Base-by-base conservation (phyloP, 2,329 filamentous ascomycete species). In the Alternaria alternata region DNA sequence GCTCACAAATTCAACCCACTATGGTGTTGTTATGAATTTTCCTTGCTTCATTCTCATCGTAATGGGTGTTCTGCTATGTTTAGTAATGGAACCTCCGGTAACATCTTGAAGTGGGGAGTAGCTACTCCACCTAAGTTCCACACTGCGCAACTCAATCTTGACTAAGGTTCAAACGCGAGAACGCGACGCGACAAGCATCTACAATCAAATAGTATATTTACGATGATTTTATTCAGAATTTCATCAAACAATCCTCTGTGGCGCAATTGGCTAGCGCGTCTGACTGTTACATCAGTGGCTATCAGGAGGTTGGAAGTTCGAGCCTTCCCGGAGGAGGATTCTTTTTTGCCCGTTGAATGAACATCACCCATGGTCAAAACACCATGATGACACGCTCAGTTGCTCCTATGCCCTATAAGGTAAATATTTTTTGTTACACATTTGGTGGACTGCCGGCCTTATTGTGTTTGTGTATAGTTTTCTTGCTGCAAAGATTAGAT, bases 181-280 rank as follows among this genome's bases (percentile, higher is more conserved):
- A 20, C 20, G 20, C 22, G 22, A 24, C 22, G 22, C 22, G 22
- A 24, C 22, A 3, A 24, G 22, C 22, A 24, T 18, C 18, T 18
- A 18, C 18, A 2, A 18, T 18, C 18, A 18, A 18, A 18, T 18
- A 18, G 18, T 18, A 18, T 18, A 18, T 18, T 18, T 18, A 18
- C 18, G 18, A 18, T 18, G 18, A 18, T 18, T 18, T 18, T 18
- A 18, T 18, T 18, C 18, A 18, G 18, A 18, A 7, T 2, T 22
- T 32, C 24, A 57, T 28, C 39, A 51, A 56, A 24, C 30, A 30
- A 51, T 42, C 74, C 74, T 76, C 75, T 73, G 71, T 78, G 75
- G 75, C 76, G 76, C 76, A 79, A 79, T 78, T 85, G 84, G 84
- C 82, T 86, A 86, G 84, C 83, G 84, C 84, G 84, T 86, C 80